A percentile compares a stretch with the other conserved stretches of the same genome.
Conservation (phyloP, 805 yeast genomes). For the Sugiyamaella qingdaonensis region DNA sequence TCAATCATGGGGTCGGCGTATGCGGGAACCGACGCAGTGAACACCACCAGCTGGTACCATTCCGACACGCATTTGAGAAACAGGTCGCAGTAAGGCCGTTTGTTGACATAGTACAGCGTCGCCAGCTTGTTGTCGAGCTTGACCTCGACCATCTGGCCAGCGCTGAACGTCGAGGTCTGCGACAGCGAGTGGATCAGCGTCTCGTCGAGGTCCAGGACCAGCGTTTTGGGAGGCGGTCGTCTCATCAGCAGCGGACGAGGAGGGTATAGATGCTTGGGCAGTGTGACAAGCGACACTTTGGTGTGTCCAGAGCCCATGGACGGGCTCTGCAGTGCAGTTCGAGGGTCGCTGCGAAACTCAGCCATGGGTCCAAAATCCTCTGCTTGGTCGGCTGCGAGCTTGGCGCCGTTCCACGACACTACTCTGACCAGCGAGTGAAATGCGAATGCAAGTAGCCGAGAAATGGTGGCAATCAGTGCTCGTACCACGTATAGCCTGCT, state of each 20-base stretch:
- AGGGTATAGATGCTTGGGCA: conserved; percentile 13
- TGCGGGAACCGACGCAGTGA: conserved; percentile 91
- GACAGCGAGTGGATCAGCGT: conserved; percentile 90
- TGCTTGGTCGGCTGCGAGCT: background rate
- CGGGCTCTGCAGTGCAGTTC: conserved; percentile 12
- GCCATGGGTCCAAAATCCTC: background rate
- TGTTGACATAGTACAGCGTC: conserved; percentile 82
- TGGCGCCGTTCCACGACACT: background rate
- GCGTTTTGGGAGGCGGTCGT: conserved; percentile 48
- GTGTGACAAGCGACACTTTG: background rate
- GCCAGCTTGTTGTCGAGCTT: conserved; percentile 62
- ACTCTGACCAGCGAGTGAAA: background rate
- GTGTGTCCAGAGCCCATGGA: conserved; percentile 1
- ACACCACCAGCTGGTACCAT: conserved; percentile 87
- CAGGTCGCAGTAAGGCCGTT: conserved; percentile 86
- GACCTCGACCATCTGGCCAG: conserved; percentile 77
- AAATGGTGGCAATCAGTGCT: background rate
- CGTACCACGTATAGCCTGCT: background rate
- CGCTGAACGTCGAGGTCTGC: conserved; percentile 43
- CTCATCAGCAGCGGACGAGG: conserved; percentile 21
- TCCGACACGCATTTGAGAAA: conserved; percentile 71
- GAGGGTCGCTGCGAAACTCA: background rate
- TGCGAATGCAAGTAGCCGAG: background rate
- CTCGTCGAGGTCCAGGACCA: conserved; percentile 88
- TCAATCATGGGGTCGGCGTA: conserved; percentile 97